Evolutionary conservation across 495 filamentous ascomycete species (phyloP).

Genomic region (Annulohypoxylon bovei): DNA sequence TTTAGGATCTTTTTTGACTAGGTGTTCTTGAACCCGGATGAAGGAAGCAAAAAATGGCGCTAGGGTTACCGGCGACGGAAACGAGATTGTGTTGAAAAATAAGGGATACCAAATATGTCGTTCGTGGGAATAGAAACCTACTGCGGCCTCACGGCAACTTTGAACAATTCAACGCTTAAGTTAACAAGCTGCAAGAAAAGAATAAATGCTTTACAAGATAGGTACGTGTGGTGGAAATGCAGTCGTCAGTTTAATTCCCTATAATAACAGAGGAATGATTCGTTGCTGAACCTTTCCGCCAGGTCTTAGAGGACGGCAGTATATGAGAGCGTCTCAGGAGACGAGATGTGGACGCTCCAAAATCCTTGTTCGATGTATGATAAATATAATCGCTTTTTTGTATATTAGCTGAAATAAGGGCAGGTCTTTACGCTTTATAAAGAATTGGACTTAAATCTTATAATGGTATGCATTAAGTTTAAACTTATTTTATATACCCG

Average conservation of each 20-base stretch:
- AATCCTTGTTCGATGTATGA: neutral
- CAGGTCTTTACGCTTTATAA: neutral
- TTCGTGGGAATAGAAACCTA: slow-evolving; percentile 15
- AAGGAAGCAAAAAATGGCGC: neutral
- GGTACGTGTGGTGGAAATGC: neutral
- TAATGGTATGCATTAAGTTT: too few species aligned
- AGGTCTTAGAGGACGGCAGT: neutral
- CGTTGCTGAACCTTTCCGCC: neutral
- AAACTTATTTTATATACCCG: too few species aligned
- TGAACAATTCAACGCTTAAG: neutral
- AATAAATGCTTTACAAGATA: neutral
- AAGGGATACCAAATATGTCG: slow-evolving; percentile 8
- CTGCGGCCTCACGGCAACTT: slow-evolving; percentile 29
- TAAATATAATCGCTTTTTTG: neutral
- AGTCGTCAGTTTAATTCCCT: neutral
- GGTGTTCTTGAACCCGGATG: slow-evolving; percentile 10
- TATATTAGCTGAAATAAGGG: neutral
- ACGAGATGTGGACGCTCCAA: neutral
- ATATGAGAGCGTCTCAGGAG: neutral
- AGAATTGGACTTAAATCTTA: neutral
- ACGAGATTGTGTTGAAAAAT: neutral
- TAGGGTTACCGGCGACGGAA: neutral
- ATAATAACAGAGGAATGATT: neutral
- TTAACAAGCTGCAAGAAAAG: neutral
- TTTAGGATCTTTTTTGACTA: neutral